Evolutionary conservation across 306 rosid genomes (phyloP).

Genomic region (Dalbergia cultrata): DNA sequence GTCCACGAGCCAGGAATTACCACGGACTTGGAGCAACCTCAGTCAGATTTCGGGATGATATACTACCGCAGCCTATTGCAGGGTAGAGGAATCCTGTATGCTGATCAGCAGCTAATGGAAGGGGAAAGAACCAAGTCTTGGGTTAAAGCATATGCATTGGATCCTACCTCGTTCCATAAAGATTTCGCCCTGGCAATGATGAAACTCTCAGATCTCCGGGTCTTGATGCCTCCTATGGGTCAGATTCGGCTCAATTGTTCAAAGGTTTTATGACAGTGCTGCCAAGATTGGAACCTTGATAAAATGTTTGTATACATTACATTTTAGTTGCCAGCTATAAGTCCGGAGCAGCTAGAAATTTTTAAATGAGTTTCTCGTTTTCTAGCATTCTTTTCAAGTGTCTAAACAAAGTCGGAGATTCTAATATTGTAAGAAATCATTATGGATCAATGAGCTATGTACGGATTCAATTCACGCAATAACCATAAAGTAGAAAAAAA

Average conservation of each 20-base stretch:
- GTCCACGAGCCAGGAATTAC: conserved; percentile 41
- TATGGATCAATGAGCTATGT: conserved; percentile 9
- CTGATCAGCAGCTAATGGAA: conserved; percentile 56
- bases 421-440: neutral
- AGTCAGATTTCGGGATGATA: conserved; percentile 45
- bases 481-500: neutral
- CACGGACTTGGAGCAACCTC: conserved; percentile 30
- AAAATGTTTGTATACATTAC: conserved; percentile 4
- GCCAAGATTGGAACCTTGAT: conserved; percentile 14
- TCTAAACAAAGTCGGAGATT: neutral
- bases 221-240: conserved; percentile 54
- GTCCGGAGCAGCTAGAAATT: neutral
- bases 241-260: conserved; percentile 56
- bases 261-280: conserved; percentile 45
- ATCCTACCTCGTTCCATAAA: conserved; percentile 47
- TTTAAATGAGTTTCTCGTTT: neutral
- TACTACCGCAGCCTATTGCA: conserved; percentile 47
- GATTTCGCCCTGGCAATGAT: conserved; percentile 56
- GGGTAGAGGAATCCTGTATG: conserved; percentile 54
- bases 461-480: conserved; percentile 36
- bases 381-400: neutral
- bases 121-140: conserved; percentile 46
- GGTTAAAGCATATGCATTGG: conserved; percentile 51
- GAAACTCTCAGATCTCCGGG: conserved; percentile 56
- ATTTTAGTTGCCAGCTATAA: conserved; percentile 14